Evolutionary conservation across 768 basidiomycete genomes (phyloP), one percentile per base, ranked within the genome.

Genomic region (Atractiella rhizophila): DNA sequence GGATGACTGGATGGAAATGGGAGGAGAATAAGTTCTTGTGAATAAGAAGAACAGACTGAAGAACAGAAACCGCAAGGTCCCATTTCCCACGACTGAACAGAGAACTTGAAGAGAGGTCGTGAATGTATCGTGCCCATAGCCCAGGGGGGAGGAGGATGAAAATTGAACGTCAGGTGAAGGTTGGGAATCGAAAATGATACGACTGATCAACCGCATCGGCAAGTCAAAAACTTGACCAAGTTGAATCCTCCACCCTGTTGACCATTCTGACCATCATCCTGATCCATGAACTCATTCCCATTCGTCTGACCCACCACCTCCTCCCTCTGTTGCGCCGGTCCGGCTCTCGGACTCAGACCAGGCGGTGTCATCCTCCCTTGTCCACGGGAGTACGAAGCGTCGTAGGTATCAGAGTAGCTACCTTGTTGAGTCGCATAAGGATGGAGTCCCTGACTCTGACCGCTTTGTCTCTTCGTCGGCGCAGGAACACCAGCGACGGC

Each of bases 401-500:
- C 21, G 8, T 34, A 16, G 33, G 7, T 16, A 16, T 34, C n/a
- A n/a, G n/a, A 34, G 7, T 16, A 34, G 24, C 26, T 21, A 20
- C 31, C 31, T 36, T 21, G 27, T 13, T 8, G 30, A 8, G 37
- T 28, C 1, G 46, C 50, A 30, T 49, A 53, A 10, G 52, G 48
- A 37, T 50, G 6, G 37, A 36, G 5, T 18, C 25, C 27, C 24
- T 44, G 49, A 45, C 37, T 46, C 42, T 16, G 46, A 35, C 6
- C 27, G 30, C 11, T 46, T 45, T 12, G 37, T 40, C 16, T 43
- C 41, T 11, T 26, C 29, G 16, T 38, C 45, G 9, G 47, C 29
- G 10, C 50, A 43, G 13, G 40, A 26, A 5, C 31, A 20, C 32
- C 30, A 50, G 51, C 31, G 59, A 55, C 35, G 69, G 66, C 49